phyloP scores from a whole-genome alignment of 2,329 filamentous ascomycete species.

The Monilinia laxa region DNA sequence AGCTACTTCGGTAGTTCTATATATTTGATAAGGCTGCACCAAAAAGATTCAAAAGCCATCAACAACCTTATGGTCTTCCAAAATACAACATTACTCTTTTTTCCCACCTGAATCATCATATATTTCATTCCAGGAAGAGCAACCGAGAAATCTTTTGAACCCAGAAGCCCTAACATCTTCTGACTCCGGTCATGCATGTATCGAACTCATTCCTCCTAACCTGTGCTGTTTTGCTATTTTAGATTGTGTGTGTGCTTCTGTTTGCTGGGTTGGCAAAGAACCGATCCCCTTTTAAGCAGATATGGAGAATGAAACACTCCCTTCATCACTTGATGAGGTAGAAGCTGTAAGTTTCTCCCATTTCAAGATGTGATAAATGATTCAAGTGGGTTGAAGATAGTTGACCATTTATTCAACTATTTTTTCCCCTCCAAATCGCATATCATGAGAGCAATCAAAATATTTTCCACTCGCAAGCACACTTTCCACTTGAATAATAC shows the following conservation, averaged over 20 bases:
- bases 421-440: not conserved
- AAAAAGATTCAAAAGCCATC: constrained; percentile 8
- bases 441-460: constrained; percentile 7
- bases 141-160: not conserved
- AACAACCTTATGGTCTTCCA: not conserved
- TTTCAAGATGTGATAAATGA: not conserved
- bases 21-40: not conserved
- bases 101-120: not conserved
- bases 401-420: not conserved
- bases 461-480: not conserved
- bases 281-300: not conserved
- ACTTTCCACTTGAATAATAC: not conserved
- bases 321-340: constrained; percentile 38
- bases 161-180: not conserved
- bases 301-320: constrained; percentile 29
- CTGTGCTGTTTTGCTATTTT: constrained; percentile 6
- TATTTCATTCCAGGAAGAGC: not conserved
- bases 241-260: not conserved
- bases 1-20: not conserved
- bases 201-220: constrained; percentile 5
- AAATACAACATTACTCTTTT: not conserved
- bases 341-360: constrained; percentile 34
- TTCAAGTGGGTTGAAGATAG: not conserved
- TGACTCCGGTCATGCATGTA: constrained; percentile 5
- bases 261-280: constrained; percentile 5